A percentile compares a stretch with the other conserved stretches of the same genome.
Conservation (phyloP, 176 grass and related monocot genomes). For the Hsuehochloa calcarea region DNA sequence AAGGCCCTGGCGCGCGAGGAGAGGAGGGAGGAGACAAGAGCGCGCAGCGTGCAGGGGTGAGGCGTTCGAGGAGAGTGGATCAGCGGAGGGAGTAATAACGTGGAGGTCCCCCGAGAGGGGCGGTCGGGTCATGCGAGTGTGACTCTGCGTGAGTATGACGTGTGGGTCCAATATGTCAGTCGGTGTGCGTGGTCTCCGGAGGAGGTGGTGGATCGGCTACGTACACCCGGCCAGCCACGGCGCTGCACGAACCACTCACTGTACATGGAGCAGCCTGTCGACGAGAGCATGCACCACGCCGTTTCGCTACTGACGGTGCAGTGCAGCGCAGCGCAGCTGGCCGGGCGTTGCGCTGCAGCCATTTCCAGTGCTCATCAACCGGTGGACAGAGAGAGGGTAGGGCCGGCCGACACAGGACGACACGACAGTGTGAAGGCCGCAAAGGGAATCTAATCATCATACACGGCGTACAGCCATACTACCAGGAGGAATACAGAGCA, state of each 20-base stretch:
- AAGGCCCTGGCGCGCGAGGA: not conserved
- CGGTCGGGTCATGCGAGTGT: not conserved
- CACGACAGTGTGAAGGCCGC: slow-evolving; percentile 8
- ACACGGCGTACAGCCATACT: not conserved
- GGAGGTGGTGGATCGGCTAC: not conserved
- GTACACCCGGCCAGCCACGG: not conserved
- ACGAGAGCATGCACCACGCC: no score
- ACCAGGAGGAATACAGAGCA: not conserved
- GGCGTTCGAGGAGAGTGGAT: slow-evolving; percentile 29
- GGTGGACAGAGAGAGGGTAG: not conserved
- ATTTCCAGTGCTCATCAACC: slow-evolving; percentile 4
- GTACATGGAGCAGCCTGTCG: no score
- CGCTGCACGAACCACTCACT: not conserved
- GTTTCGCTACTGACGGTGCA: not conserved
- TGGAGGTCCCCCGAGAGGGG: slow-evolving; percentile 6
- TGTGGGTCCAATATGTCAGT: not conserved
- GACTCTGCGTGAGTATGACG: not conserved
- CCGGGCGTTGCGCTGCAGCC: not conserved
- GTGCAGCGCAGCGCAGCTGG: not conserved
- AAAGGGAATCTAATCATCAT: slow-evolving; percentile 30
- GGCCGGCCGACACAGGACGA: not conserved
- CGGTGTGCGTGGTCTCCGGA: not conserved
- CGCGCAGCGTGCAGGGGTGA: slow-evolving; percentile 28
- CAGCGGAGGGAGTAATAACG: not conserved
- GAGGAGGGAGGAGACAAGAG: not conserved